These are phyloP conservation scores for Xylaria grammica DNA, from an alignment of 495 filamentous ascomycete genomes.

Conservation along the genomic window DNA sequence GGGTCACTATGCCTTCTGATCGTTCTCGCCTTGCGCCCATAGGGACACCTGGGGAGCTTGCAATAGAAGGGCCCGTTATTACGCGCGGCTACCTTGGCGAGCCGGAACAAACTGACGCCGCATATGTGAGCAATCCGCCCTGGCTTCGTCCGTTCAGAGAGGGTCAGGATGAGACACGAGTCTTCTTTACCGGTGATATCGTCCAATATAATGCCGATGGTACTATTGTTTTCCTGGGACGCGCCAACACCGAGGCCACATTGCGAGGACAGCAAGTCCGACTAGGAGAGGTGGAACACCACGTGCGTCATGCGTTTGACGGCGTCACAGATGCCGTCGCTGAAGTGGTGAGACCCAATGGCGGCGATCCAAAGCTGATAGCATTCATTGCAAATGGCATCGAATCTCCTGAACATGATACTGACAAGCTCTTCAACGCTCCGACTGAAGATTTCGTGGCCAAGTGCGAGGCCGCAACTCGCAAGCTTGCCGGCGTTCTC, in stretches of 20 bases:
- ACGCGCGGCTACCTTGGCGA: conserved; percentile 43
- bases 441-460: conserved; percentile 9
- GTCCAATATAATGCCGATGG: conserved; percentile 25
- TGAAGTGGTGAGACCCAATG: conserved; percentile 3
- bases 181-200: conserved; percentile 58
- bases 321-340: conserved; percentile 8
- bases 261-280: conserved; percentile 34
- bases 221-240: conserved; percentile 21
- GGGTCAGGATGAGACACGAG: conserved; percentile 26
- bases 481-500: neutral
- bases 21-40: conserved; percentile 51
- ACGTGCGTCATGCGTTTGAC: conserved; percentile 5
- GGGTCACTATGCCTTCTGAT: conserved; percentile 57
- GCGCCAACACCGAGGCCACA: conserved; percentile 33
- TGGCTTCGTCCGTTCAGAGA: conserved; percentile 38
- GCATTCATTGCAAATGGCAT: conserved; percentile 1
- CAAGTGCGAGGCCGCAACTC: conserved; percentile 4
- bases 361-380: neutral
- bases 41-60: conserved; percentile 43
- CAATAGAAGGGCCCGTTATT: conserved; percentile 42
- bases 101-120: conserved; percentile 31
- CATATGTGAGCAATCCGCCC: conserved; percentile 42
- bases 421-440: neutral
- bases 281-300: conserved; percentile 31
- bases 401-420: neutral